These are phyloP conservation scores for Clavispora asparagi DNA, from an alignment of 805 yeast species.

Conservation along the genomic window DNA sequence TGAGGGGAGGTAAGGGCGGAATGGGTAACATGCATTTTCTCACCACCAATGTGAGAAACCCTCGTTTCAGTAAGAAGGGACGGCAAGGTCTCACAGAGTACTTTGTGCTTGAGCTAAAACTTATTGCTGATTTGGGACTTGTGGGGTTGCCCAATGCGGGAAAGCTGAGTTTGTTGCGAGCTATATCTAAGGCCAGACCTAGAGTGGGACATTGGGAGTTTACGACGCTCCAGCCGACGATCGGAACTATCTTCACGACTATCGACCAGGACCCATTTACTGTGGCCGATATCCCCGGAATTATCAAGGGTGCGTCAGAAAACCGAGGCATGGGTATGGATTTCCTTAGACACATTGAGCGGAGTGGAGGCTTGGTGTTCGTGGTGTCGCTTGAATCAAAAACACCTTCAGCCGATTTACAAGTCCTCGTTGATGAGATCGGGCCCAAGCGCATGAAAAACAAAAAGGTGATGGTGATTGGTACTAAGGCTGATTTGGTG, in stretches of 20 bases:
- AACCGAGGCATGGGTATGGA: constrained; percentile 93
- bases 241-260: constrained; percentile 76
- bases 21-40: constrained; percentile 94
- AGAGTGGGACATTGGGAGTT: constrained; percentile 96
- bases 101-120: constrained; percentile 77
- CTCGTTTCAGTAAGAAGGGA: constrained; percentile 81
- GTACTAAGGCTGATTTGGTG: constrained; percentile 88
- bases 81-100: constrained; percentile 59
- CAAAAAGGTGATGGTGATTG: constrained; percentile 71
- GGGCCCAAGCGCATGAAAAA: constrained; percentile 56
- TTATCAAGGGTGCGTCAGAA: constrained; percentile 78
- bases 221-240: constrained; percentile 86
- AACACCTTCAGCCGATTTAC: constrained; percentile 63
- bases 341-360: constrained; percentile 85
- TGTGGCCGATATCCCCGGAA: constrained; percentile 97
- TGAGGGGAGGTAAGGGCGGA: constrained; percentile 91
- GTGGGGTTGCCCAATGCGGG: constrained; percentile 98
- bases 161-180: constrained; percentile 80
- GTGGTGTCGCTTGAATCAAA: constrained; percentile 70
- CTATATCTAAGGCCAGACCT: constrained; percentile 86
- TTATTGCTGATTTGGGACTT: constrained; percentile 87
- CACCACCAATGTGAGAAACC: constrained; percentile 79
- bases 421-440: constrained; percentile 61
- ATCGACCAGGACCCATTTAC: constrained; percentile 70
- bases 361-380: constrained; percentile 85